These are phyloP conservation scores for Eurotiales sp. DNA, from an alignment of 2,329 filamentous ascomycete genomes.

Conservation along the genomic window DNA sequence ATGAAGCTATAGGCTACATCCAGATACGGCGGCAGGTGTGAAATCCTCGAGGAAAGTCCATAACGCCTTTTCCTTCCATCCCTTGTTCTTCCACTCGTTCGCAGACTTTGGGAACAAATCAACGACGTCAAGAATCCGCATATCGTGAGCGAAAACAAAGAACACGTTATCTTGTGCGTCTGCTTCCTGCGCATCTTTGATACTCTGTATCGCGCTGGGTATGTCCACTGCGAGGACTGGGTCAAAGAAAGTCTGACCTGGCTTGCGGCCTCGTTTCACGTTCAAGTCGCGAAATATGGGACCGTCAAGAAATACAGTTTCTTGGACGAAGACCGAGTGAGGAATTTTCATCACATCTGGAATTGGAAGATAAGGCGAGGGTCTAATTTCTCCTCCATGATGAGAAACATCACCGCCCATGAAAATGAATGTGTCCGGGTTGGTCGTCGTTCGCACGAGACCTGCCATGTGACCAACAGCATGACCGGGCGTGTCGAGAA, in stretches of 20 bases:
- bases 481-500: slow-evolving; percentile 27
- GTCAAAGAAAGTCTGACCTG: slow-evolving; percentile 8
- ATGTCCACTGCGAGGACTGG: slow-evolving; percentile 6
- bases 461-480: slow-evolving; percentile 24
- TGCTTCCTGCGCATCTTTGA: slow-evolving; percentile 17
- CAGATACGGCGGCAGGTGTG: not conserved
- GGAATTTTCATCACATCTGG: slow-evolving; percentile 16
- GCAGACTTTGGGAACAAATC: slow-evolving; percentile 24
- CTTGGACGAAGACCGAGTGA: not conserved
- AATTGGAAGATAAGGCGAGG: slow-evolving; percentile 39
- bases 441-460: slow-evolving; percentile 22
- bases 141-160: slow-evolving; percentile 30
- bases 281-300: slow-evolving; percentile 1
- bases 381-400: slow-evolving; percentile 45
- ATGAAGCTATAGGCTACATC: not conserved
- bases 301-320: not conserved
- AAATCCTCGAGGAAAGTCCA: slow-evolving; percentile 10
- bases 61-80: slow-evolving; percentile 2
- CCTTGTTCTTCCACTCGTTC: slow-evolving; percentile 9
- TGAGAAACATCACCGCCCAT: slow-evolving; percentile 51
- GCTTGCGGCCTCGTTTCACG: not conserved
- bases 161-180: slow-evolving; percentile 26
- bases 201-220: slow-evolving; percentile 1
- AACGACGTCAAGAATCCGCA: slow-evolving; percentile 20
- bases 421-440: slow-evolving; percentile 40